Base-by-base conservation (phyloP, 2,329 filamentous ascomycete species). In the Metarhizium robertsii region DNA sequence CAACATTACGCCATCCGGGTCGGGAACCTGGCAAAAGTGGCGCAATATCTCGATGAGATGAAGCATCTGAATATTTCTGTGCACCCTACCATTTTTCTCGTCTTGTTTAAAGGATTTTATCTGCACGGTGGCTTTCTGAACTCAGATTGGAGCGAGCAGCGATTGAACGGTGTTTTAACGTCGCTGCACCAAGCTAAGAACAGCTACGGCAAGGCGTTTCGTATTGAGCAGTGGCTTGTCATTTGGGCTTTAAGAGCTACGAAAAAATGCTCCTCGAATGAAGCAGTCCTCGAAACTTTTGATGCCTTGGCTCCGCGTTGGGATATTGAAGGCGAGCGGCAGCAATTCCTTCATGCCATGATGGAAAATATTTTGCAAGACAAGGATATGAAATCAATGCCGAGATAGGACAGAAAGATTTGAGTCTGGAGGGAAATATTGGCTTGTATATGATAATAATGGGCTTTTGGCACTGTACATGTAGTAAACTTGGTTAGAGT, bases 41-140 rank as follows among this genome's bases (percentile, higher is more conserved):
- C 83, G 11, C 79, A 83, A 51, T 81, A 90, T 48, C 73, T 99
- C 25, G 80, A 83, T 50, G 92, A 97, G 67, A 96, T 96, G 90
- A 82, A 81, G 55, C 72, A 74, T 42, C 84, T 85, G 61, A 73
- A 78, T 3, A 76, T 95, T 3, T 81, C 84, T 0, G 73, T 92
- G 16, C 84, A 92, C 58, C 87, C 87, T 6, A 80, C 86, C 56
- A 80, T 95, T 29, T 96, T 92, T 64, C 75, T 94, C 42, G 79
- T 87, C 7, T 75, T 97, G 3, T 88, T 97, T 71, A 86, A 90
- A 63, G 91, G 88, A 0, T 99, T 97, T 66, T 77, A 79, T 36
- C 69, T 74, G 2, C 86, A 96, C 65, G 92, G 92, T 11, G 84
- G 83, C 30, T 66, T 75, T 29, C 75, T 60, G 1, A 70, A 84